phyloP scores from a whole-genome alignment of 2,329 filamentous ascomycete genomes.

The Bipolaris cookei region DNA sequence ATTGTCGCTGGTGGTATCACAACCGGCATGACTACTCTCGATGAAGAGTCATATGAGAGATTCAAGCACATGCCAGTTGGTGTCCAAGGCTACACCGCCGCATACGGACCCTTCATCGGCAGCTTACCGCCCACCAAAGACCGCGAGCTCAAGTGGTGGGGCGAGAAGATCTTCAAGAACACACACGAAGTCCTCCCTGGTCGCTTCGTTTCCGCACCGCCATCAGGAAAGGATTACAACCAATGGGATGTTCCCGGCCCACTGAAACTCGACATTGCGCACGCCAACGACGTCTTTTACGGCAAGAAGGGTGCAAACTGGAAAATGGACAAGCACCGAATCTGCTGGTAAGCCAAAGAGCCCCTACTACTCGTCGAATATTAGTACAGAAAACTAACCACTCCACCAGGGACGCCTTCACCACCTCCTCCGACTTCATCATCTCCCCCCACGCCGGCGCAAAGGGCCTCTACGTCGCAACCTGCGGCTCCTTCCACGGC shows the following conservation, averaged over 20 bases:
- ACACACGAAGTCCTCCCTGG: constrained; percentile 53
- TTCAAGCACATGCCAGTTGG: constrained; percentile 46
- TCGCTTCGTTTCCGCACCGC: constrained; percentile 63
- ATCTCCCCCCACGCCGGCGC: constrained; percentile 59
- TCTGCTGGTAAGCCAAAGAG: constrained; percentile 64
- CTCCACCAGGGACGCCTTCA: constrained; percentile 67
- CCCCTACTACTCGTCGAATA: not conserved
- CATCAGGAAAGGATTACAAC: constrained; percentile 62
- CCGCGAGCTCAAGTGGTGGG: constrained; percentile 46
- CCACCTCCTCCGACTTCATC: constrained; percentile 62
- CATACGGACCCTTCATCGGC: constrained; percentile 42
- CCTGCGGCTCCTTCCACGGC: constrained; percentile 66
- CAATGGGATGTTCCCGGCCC: constrained; percentile 66
- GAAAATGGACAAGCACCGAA: constrained; percentile 67
- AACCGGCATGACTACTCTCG: constrained; percentile 56
- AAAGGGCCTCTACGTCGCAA: constrained; percentile 61
- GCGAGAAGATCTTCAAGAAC: constrained; percentile 46
- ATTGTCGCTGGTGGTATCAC: constrained; percentile 64
- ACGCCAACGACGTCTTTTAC: constrained; percentile 65
- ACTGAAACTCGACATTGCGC: constrained; percentile 65
- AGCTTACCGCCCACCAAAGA: constrained; percentile 43
- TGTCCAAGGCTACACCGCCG: constrained; percentile 40
- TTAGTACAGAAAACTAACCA: constrained; percentile 3
- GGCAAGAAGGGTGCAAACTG: constrained; percentile 62
- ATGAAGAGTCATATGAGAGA: constrained; percentile 34